Percentiles rank a stretch among this genome's conserved stretches.
phyloP scores from a whole-genome alignment of 1,284 basidiomycete species.

The Rhodotorula sp. region DNA sequence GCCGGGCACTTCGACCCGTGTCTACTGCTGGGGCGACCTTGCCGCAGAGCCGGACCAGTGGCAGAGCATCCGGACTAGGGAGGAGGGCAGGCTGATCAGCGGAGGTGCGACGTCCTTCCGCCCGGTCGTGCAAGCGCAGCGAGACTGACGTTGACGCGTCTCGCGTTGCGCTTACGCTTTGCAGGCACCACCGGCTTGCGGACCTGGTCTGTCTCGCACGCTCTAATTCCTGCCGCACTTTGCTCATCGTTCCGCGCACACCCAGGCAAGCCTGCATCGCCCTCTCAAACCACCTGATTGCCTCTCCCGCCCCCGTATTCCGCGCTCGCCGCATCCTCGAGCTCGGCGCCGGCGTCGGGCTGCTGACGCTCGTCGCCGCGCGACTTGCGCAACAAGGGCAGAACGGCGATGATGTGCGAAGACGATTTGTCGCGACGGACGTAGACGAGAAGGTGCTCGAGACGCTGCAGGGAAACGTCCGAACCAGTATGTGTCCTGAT shows the following conservation, averaged over 20 bases:
- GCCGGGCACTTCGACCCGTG: slow-evolving; percentile 6
- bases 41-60: neutral
- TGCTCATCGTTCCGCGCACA: neutral
- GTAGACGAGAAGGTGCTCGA: slow-evolving; percentile 32
- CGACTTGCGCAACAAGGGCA: neutral
- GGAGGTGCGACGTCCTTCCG: slow-evolving; percentile 17
- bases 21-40: slow-evolving; percentile 30
- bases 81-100: slow-evolving; percentile 37
- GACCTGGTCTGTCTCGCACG: slow-evolving; percentile 19
- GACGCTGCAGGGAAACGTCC: slow-evolving; percentile 20
- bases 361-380: slow-evolving; percentile 33
- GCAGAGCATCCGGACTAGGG: slow-evolving; percentile 21
- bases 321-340: slow-evolving; percentile 19
- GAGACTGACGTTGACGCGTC: no score
- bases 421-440: slow-evolving; percentile 28
- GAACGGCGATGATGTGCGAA: no score
- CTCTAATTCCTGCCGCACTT: rapidly evolving
- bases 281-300: slow-evolving; percentile 36
- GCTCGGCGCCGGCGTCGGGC: slow-evolving; percentile 36
- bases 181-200: slow-evolving; percentile 36
- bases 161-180: rapidly evolving
- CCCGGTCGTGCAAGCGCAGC: no score
- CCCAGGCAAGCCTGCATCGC: slow-evolving; percentile 40
- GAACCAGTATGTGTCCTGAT: slow-evolving; percentile 15
- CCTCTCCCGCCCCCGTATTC: neutral